Percentiles rank a stretch among this genome's conserved stretches.
These are phyloP conservation scores for Lophiostoma macrostomum DNA, from an alignment of 495 filamentous ascomycete species.

Conservation along the genomic window DNA sequence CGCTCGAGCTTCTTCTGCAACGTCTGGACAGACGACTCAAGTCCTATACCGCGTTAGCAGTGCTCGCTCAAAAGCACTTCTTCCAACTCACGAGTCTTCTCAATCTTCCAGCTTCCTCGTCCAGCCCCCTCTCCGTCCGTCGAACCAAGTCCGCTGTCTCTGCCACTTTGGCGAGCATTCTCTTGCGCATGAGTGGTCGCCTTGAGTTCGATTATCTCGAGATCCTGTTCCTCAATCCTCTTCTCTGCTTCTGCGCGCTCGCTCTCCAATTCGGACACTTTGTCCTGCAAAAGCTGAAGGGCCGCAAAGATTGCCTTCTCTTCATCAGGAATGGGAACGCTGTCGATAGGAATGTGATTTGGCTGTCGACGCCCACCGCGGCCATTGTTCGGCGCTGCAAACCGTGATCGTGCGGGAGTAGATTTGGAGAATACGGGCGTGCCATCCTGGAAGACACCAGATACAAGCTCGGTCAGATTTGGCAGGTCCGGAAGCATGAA, in stretches of 20 bases:
- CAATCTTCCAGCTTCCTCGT: slow-evolving; percentile 44
- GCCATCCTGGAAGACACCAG: slow-evolving; percentile 63
- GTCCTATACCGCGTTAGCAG: slow-evolving; percentile 26
- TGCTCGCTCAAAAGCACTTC: background rate
- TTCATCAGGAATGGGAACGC: slow-evolving; percentile 64
- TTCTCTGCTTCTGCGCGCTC: slow-evolving; percentile 58
- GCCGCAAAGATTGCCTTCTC: slow-evolving; percentile 69
- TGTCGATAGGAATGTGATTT: slow-evolving; percentile 51
- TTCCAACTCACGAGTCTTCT: slow-evolving; percentile 54
- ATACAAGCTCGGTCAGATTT: slow-evolving; percentile 69
- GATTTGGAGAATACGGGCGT: slow-evolving; percentile 60
- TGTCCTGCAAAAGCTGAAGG: slow-evolving; percentile 63
- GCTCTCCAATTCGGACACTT: slow-evolving; percentile 59
- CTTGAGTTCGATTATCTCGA: slow-evolving; percentile 56
- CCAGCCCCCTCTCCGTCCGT: slow-evolving; percentile 44
- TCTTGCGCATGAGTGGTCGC: slow-evolving; percentile 46
- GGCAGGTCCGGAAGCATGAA: slow-evolving; percentile 67
- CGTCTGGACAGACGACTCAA: slow-evolving; percentile 57
- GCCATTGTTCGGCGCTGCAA: slow-evolving; percentile 44
- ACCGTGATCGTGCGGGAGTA: slow-evolving; percentile 54
- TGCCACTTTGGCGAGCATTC: slow-evolving; percentile 44
- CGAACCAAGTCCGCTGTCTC: slow-evolving; percentile 47
- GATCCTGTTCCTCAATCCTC: slow-evolving; percentile 53
- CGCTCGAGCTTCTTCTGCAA: slow-evolving; percentile 59
- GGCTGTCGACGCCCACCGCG: slow-evolving; percentile 20